These are phyloP conservation scores for Dimargaris verticillata DNA, from an alignment of 192 early-diverging fungal species.

Conservation along the genomic window DNA sequence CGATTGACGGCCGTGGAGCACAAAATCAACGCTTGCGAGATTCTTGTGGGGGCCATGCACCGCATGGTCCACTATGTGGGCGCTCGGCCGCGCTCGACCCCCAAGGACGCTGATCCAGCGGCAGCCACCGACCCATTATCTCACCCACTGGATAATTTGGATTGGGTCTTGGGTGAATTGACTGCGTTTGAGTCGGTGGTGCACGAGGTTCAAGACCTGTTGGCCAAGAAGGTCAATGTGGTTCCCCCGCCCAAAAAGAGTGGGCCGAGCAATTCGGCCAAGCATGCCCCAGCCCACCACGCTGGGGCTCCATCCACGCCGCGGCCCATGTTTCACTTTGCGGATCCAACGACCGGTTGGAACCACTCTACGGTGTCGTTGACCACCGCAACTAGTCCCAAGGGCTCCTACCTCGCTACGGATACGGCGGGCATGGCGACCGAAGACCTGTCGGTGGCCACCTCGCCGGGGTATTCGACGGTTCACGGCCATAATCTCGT, in stretches of 20 bases:
- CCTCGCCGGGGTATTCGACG: background rate
- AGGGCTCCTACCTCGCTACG: background rate
- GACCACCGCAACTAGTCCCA: background rate
- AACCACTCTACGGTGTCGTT: background rate
- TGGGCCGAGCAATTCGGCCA: background rate
- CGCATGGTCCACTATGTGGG: conserved; percentile 18
- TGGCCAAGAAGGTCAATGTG: background rate
- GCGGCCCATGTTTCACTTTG: background rate
- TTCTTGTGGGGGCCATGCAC: conserved; percentile 25
- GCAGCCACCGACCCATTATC: no score
- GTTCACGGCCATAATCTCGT: background rate
- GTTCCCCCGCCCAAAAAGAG: background rate
- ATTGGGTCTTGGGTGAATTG: conserved; percentile 24
- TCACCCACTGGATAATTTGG: conserved; percentile 17
- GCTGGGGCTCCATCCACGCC: background rate
- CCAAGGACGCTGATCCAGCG: background rate
- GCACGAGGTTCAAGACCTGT: background rate
- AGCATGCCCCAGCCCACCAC: background rate
- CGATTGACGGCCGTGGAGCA: conserved; percentile 29
- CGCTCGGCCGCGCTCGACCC: conserved; percentile 16
- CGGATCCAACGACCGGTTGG: background rate
- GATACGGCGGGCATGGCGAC: background rate
- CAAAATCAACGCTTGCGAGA: conserved; percentile 26
- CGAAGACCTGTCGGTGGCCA: background rate
- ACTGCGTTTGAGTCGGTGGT: conserved; percentile 5